These are phyloP conservation scores for Tetrahymena borealis DNA, from an alignment of 73 alveolate genomes.

Conservation along the genomic window DNA sequence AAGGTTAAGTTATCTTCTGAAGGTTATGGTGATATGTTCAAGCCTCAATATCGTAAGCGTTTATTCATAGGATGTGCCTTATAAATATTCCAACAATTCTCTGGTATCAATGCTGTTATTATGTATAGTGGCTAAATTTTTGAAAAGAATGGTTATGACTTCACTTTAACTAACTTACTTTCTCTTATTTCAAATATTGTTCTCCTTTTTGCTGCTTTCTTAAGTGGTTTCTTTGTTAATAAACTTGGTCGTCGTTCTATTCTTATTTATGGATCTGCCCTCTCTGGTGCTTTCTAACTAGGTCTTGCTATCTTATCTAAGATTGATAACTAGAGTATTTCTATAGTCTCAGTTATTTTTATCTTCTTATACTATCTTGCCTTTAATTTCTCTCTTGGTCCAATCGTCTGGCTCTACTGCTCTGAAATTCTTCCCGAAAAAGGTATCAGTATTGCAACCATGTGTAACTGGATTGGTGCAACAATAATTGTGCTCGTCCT, in stretches of 20 bases:
- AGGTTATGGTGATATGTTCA: neutral
- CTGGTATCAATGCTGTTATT: neutral
- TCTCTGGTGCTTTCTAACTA: conserved; percentile 5
- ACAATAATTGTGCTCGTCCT: conserved; percentile 4
- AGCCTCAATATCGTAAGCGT: neutral
- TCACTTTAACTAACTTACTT: neutral
- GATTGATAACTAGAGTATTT: neutral
- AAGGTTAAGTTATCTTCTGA: neutral
- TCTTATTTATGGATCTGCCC: conserved; percentile 10
- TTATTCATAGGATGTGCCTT: neutral
- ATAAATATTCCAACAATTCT: neutral
- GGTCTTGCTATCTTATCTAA: neutral
- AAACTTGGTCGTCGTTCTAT: conserved; percentile 27
- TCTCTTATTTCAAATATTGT: neutral
- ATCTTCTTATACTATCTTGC: conserved; percentile 11
- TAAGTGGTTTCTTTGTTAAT: neutral
- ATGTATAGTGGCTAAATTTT: neutral
- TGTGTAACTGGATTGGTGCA: conserved; percentile 29
- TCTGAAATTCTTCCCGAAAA: conserved; percentile 25
- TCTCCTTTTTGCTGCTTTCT: neutral
- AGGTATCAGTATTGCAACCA: conserved; percentile 9
- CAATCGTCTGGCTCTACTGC: conserved; percentile 25
- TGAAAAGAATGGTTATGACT: neutral
- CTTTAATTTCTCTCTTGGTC: conserved; percentile 34
- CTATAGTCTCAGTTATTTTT: neutral